These are phyloP conservation scores for Glarea lozoyensis DNA, from an alignment of 495 filamentous ascomycete genomes.

Conservation along the genomic window DNA sequence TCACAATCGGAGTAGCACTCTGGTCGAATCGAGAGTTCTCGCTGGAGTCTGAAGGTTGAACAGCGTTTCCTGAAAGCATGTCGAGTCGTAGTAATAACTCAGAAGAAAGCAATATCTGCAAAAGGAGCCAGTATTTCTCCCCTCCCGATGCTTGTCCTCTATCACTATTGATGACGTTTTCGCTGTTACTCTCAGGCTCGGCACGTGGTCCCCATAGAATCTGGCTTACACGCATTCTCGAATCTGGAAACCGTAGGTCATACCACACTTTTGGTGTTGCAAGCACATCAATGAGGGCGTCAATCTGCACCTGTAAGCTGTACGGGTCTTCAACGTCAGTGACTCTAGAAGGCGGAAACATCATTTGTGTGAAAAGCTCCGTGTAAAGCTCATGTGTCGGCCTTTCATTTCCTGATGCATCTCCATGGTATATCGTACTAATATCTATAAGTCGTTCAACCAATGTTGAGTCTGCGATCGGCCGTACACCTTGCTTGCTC, in stretches of 20 bases:
- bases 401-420: constrained; percentile 16
- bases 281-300: constrained; percentile 46
- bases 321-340: constrained; percentile 49
- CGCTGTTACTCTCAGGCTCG: constrained; percentile 29
- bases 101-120: constrained; percentile 70
- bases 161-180: constrained; percentile 29
- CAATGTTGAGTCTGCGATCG: constrained; percentile 40
- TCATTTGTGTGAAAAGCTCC: constrained; percentile 48
- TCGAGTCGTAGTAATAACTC: constrained; percentile 72
- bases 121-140: constrained; percentile 66
- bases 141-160: constrained; percentile 36
- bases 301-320: constrained; percentile 49
- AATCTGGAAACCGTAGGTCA: constrained; percentile 71
- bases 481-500: constrained; percentile 33
- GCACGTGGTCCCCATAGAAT: constrained; percentile 60
- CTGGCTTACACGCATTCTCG: constrained; percentile 73
- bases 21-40: constrained; percentile 55
- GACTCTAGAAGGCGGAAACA: constrained; percentile 47
- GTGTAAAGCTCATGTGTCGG: constrained; percentile 37
- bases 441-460: constrained; percentile 43
- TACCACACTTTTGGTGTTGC: constrained; percentile 55
- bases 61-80: constrained; percentile 50
- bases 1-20: constrained; percentile 52
- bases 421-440: constrained; percentile 32
- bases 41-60: constrained; percentile 39